Evolutionary conservation across 768 basidiomycete genomes (phyloP).

Genomic region (Nevesoporus exiguus): DNA sequence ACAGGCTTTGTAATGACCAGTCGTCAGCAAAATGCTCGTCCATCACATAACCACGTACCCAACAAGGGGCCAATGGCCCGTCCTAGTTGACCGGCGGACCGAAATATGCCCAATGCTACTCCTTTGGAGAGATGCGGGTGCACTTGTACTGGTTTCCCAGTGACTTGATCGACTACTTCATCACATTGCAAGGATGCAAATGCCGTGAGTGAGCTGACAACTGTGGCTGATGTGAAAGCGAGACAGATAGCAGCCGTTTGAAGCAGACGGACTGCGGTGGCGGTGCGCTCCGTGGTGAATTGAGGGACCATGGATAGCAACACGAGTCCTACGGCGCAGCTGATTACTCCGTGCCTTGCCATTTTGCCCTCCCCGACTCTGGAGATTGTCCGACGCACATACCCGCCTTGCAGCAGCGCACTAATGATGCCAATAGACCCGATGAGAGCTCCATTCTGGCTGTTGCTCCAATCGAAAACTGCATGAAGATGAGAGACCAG

Average conservation of each 20-base stretch:
- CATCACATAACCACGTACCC: conserved; percentile 45
- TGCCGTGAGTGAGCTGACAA: conserved; percentile 90
- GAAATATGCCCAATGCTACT: conserved; percentile 77
- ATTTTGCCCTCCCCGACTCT: conserved; percentile 78
- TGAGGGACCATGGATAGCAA: conserved; percentile 71
- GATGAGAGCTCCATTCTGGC: conserved; percentile 82
- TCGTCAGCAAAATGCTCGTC: conserved; percentile 8
- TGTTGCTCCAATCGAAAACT: conserved; percentile 90
- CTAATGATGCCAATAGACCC: conserved; percentile 88
- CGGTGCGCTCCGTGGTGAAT: conserved; percentile 40
- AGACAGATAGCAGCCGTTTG: conserved; percentile 77
- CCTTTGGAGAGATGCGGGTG: conserved; percentile 79
- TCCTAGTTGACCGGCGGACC: conserved; percentile 92
- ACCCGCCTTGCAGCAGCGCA: conserved; percentile 88
- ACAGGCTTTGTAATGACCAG: conserved; percentile 52
- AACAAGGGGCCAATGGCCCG: conserved; percentile 88
- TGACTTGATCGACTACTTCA: conserved; percentile 56
- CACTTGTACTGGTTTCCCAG: conserved; percentile 50
- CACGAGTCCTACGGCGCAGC: conserved; percentile 67
- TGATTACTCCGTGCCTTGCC: conserved; percentile 74
- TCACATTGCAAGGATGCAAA: conserved; percentile 90
- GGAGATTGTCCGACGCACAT: conserved; percentile 78
- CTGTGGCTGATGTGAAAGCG: conserved; percentile 93
- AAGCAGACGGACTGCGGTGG: conserved; percentile 49
- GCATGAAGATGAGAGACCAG: conserved; percentile 1